Conservation (phyloP, 2,329 filamentous ascomycete genomes). For the Pseudogymnoascus sp. region DNA sequence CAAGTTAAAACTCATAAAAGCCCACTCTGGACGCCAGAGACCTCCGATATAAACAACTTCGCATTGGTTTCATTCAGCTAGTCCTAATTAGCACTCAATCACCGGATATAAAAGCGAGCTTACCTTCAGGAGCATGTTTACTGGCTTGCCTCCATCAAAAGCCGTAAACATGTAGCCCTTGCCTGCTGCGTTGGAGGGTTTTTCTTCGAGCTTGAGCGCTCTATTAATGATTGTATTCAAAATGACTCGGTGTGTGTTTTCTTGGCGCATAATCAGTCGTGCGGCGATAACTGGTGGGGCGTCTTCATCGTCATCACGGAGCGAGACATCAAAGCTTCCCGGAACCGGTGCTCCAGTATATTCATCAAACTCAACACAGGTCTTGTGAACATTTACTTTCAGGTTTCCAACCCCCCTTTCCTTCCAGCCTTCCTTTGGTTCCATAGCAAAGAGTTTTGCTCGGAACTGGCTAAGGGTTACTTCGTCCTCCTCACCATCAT, state of each 20-base stretch:
- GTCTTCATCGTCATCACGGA: constrained; percentile 35
- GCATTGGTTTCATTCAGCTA: constrained; percentile 29
- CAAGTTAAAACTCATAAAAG: constrained; percentile 17
- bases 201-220: constrained; percentile 70
- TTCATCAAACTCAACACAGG: constrained; percentile 48
- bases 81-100: constrained; percentile 12
- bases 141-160: constrained; percentile 49
- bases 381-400: constrained; percentile 68
- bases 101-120: constrained; percentile 20
- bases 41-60: constrained; percentile 26
- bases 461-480: constrained; percentile 65
- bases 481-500: constrained; percentile 84
- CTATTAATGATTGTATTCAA: constrained; percentile 77
- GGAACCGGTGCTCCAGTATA: constrained; percentile 38
- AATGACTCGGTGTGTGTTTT: constrained; percentile 78
- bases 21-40: constrained; percentile 29
- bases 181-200: constrained; percentile 51
- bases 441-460: constrained; percentile 77
- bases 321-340: constrained; percentile 49
- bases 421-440: constrained; percentile 65
- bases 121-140: constrained; percentile 56
- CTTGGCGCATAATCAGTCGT: constrained; percentile 82
- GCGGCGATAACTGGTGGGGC: constrained; percentile 19
- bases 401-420: constrained; percentile 78
- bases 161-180: constrained; percentile 60